A percentile compares a stretch with the other conserved stretches of the same genome.
Evolutionary conservation across 495 filamentous ascomycete species (phyloP).

Genomic region (Penicillium paradoxum): DNA sequence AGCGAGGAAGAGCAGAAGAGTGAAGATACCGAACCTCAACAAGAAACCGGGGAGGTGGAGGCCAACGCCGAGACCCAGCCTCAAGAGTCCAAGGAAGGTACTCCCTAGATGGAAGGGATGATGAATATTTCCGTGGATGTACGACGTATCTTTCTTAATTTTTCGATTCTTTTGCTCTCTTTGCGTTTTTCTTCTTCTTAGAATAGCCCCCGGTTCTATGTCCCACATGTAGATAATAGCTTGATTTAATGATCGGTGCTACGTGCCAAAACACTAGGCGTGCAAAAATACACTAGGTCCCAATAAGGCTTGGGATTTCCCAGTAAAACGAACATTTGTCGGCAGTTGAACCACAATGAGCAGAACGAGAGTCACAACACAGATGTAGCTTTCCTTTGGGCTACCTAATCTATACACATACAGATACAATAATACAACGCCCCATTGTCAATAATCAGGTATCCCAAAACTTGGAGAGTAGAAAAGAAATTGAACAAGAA

Average conservation of each 20-base stretch:
- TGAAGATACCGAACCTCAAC: slow-evolving; percentile 10
- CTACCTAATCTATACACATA: slow-evolving; percentile 3
- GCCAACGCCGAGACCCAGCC: background rate
- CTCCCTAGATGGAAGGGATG: background rate
- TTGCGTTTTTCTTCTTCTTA: slow-evolving; percentile 20
- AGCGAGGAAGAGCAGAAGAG: slow-evolving; percentile 9
- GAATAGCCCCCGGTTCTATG: slow-evolving; percentile 12
- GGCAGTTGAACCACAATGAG: background rate
- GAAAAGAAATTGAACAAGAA: background rate
- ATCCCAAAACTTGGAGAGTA: background rate
- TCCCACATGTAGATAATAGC: slow-evolving; percentile 19
- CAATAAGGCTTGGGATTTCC: background rate
- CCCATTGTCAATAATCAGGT: slow-evolving; percentile 1
- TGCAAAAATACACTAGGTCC: no score
- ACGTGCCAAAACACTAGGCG: background rate
- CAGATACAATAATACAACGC: slow-evolving; percentile 3
- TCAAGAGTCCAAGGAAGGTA: slow-evolving; percentile 4
- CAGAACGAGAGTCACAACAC: background rate
- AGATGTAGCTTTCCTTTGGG: background rate
- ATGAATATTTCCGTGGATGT: background rate
- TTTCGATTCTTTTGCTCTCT: background rate
- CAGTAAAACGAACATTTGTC: background rate
- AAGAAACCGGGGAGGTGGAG: background rate
- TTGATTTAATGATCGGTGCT: slow-evolving; percentile 2
- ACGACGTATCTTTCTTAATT: background rate